phyloP scores from a whole-genome alignment of 371 early-diverging fungal genomes.

The Encephalitozoon hellem region DNA sequence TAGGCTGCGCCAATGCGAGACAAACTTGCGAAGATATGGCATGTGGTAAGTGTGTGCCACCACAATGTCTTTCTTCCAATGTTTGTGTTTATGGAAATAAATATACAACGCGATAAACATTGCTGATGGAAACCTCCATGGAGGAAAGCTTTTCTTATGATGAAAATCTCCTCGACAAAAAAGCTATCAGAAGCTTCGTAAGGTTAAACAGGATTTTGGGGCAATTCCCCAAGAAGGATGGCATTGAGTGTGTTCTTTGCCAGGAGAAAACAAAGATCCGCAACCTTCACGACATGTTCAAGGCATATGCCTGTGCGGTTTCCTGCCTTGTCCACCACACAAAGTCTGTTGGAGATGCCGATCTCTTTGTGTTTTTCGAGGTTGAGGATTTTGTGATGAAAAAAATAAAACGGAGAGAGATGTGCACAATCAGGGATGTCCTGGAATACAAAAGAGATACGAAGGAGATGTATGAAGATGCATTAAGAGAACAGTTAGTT shows the following conservation, averaged over 20 bases:
- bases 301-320: conserved; percentile 1
- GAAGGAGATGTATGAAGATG: conserved; percentile 13
- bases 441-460: conserved; percentile 1
- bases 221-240: background rate
- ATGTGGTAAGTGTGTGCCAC: no score
- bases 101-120: background rate
- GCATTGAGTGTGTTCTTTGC: conserved; percentile 20
- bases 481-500: conserved; percentile 20
- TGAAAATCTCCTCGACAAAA: background rate
- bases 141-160: background rate
- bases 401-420: background rate
- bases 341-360: background rate
- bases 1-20: no score
- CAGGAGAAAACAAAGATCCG: background rate
- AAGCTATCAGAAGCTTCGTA: background rate
- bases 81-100: background rate
- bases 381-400: conserved; percentile 20
- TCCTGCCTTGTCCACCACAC: conserved; percentile 15
- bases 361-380: background rate
- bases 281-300: conserved; percentile 24
- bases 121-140: background rate
- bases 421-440: background rate
- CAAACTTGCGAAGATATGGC: no score
- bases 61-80: background rate
- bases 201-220: background rate